A percentile compares a stretch with the other conserved stretches of the same genome.
These are phyloP conservation scores for Isochrysis galbana DNA, from an alignment of 78 protist genomes.

Conservation along the genomic window DNA sequence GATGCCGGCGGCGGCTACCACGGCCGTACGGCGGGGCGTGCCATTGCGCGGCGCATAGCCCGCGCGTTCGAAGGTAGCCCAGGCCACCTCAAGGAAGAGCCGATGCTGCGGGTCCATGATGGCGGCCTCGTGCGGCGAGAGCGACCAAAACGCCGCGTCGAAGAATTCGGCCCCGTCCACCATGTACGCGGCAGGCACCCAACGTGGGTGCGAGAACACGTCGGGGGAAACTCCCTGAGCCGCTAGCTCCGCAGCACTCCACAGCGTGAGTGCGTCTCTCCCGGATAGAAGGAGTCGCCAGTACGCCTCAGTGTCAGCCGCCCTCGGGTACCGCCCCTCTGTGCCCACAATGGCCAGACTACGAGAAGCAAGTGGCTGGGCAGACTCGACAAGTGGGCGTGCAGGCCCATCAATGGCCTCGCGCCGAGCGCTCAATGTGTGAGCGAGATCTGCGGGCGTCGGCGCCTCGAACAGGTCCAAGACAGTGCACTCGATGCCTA, in stretches of 20 bases:
- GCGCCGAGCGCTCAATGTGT: not conserved
- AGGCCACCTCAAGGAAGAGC: slow-evolving; percentile 27
- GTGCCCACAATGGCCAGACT: slow-evolving; percentile 50
- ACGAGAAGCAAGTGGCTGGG: not conserved
- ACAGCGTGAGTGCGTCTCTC: slow-evolving; percentile 6
- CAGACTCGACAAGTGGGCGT: not conserved
- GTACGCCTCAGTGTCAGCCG: not conserved
- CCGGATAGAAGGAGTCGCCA: slow-evolving; percentile 40
- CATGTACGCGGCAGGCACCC: slow-evolving; percentile 24
- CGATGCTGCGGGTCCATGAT: slow-evolving; percentile 65
- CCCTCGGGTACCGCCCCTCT: slow-evolving; percentile 48
- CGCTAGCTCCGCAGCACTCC: not conserved
- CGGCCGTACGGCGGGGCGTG: not conserved
- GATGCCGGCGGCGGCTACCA: slow-evolving; percentile 42
- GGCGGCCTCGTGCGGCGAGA: slow-evolving; percentile 38
- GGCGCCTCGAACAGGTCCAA: slow-evolving; percentile 33
- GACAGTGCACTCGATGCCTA: not conserved
- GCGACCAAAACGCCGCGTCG: slow-evolving; percentile 48
- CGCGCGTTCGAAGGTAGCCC: slow-evolving; percentile 47
- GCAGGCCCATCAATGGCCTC: not conserved
- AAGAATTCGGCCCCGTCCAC: slow-evolving; percentile 32
- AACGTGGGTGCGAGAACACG: not conserved
- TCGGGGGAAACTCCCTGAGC: slow-evolving; percentile 29
- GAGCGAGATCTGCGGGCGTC: not conserved
- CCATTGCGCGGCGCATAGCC: slow-evolving; percentile 29